phyloP scores from a whole-genome alignment of 495 filamentous ascomycete genomes.

The Penicillium daleae region DNA sequence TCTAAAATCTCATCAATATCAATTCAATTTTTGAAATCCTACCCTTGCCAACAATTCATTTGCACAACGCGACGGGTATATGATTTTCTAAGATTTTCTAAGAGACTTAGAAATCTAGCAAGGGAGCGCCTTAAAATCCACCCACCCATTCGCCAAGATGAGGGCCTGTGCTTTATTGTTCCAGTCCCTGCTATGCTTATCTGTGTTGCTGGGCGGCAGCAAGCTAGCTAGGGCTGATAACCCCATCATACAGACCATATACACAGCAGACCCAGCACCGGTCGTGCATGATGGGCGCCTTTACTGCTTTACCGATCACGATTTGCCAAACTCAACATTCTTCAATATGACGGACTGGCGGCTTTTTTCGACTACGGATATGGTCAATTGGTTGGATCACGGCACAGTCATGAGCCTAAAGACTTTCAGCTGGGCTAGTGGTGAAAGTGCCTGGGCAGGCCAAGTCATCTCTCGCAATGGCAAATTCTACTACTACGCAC shows the following conservation, averaged over 20 bases:
- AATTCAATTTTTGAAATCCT: slow-evolving; percentile 1
- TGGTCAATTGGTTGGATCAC: slow-evolving; percentile 37
- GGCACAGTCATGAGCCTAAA: slow-evolving; percentile 24
- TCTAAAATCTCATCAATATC: background rate
- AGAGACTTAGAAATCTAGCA: background rate
- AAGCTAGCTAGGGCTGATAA: slow-evolving; percentile 4
- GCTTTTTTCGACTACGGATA: slow-evolving; percentile 34
- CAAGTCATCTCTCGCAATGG: slow-evolving; percentile 33
- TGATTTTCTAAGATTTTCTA: background rate
- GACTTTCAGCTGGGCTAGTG: slow-evolving; percentile 20
- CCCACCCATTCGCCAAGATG: background rate
- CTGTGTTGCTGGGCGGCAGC: background rate
- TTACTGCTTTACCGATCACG: slow-evolving; percentile 37
- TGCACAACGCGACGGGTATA: background rate
- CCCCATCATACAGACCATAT: slow-evolving; percentile 24
- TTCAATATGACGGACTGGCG: slow-evolving; percentile 37
- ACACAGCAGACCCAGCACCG: slow-evolving; percentile 37
- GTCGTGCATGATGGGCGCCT: slow-evolving; percentile 33
- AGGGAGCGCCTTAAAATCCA: background rate
- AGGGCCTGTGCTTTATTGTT: background rate
- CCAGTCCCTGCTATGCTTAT: slow-evolving; percentile 1
- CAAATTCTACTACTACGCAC: slow-evolving; percentile 38
- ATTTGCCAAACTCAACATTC: slow-evolving; percentile 27
- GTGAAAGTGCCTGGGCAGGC: slow-evolving; percentile 24
- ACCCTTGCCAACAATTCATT: background rate